phyloP scores from a whole-genome alignment of 352 stramenopile genomes.

The Phytophthora pistaciae region DNA sequence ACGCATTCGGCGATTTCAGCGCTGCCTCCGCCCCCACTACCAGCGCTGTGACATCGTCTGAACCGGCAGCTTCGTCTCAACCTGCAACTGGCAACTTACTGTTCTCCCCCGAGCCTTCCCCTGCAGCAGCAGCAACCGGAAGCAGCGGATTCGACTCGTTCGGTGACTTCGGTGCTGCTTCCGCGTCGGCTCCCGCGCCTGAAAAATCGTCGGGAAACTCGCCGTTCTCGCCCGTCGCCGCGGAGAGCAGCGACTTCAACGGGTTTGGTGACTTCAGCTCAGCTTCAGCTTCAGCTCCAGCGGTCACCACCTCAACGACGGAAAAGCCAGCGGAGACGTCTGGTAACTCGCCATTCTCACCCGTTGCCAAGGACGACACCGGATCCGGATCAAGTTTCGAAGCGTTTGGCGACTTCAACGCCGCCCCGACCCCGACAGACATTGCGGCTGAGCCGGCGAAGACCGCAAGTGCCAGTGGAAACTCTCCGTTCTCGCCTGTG shows the following conservation, averaged over 20 bases:
- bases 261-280: slow-evolving; percentile 41
- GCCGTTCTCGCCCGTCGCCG: slow-evolving; percentile 29
- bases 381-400: slow-evolving; percentile 16
- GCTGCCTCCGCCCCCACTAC: slow-evolving; percentile 12
- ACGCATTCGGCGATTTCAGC: slow-evolving; percentile 28
- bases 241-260: slow-evolving; percentile 22
- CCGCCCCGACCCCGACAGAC: slow-evolving; percentile 8
- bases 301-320: slow-evolving; percentile 1
- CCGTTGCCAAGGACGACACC: slow-evolving; percentile 9
- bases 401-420: slow-evolving; percentile 27
- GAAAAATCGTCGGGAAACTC: slow-evolving; percentile 26
- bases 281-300: slow-evolving; percentile 19
- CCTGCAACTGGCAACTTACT: slow-evolving; percentile 19
- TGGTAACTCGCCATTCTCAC: slow-evolving; percentile 21
- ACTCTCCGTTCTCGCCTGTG: slow-evolving; percentile 25
- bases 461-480: slow-evolving; percentile 12
- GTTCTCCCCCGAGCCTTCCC: slow-evolving; percentile 27
- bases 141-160: slow-evolving; percentile 24
- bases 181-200: not conserved
- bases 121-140: slow-evolving; percentile 10
- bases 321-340: slow-evolving; percentile 11
- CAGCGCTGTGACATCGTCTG: slow-evolving; percentile 1
- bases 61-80: slow-evolving; percentile 8
- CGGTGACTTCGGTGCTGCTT: slow-evolving; percentile 22
- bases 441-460: slow-evolving; percentile 1